Evolutionary conservation across 140 eudicot species (phyloP).

Genomic region (Cichorium intybus): DNA sequence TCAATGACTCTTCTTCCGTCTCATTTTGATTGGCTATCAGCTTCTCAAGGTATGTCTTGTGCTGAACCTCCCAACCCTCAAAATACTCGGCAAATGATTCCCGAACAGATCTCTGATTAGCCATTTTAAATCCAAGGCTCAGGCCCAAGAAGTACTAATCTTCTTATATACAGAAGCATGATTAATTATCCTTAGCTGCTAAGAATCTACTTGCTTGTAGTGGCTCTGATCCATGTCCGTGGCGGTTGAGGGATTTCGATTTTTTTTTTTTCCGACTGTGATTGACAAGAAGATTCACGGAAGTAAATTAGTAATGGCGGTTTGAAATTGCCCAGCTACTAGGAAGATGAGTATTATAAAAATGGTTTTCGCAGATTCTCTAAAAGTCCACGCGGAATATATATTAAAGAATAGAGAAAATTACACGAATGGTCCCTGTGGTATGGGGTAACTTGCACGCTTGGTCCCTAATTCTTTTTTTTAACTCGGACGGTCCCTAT

Average conservation of each 20-base stretch:
- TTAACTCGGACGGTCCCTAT: too few relatives aligned
- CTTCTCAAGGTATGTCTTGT: constrained; percentile 12
- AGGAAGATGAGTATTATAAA: neutral
- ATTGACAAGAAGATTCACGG: constrained; percentile 1
- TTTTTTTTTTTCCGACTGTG: neutral
- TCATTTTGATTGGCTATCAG: constrained; percentile 4
- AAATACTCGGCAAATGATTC: constrained; percentile 18
- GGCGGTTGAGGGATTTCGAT: constrained; percentile 6
- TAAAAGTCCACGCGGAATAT: too few relatives aligned
- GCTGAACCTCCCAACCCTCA: constrained; percentile 22
- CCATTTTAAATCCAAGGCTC: neutral
- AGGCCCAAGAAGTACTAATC: neutral
- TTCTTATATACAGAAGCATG: constrained; percentile 9
- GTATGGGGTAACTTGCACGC: too few relatives aligned
- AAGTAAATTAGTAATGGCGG: constrained; percentile 10
- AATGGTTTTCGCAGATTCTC: neutral
- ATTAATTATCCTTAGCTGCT: constrained; percentile 5
- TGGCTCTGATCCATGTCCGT: neutral
- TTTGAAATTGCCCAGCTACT: neutral
- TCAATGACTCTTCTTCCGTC: constrained; percentile 4
- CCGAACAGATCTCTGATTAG: neutral
- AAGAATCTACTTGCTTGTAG: constrained; percentile 1
- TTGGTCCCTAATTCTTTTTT: too few relatives aligned
- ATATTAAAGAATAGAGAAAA: too few relatives aligned
- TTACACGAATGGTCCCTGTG: too few relatives aligned